Evolutionary conservation across 257 asterid genomes (phyloP).

Genomic region (Solanum tarapatanum): DNA sequence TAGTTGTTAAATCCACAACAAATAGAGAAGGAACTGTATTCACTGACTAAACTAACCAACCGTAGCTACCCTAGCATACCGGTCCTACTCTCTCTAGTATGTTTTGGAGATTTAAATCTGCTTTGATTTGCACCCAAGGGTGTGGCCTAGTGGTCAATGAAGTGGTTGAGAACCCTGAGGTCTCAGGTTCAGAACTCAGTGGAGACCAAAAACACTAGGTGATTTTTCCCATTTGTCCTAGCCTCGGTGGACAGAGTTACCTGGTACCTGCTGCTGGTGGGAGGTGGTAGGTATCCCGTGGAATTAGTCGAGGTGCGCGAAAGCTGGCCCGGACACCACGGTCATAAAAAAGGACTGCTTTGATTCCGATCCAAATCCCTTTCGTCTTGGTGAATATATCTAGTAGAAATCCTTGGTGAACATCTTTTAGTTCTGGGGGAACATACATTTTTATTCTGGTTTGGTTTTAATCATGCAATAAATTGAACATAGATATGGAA

Average conservation of each 20-base stretch:
- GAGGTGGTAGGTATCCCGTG: background rate
- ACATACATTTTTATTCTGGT: background rate
- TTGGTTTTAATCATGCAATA: background rate
- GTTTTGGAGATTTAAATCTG: background rate
- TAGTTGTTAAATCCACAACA: background rate
- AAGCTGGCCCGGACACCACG: background rate
- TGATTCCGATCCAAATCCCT: background rate
- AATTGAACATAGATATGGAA: conserved; percentile 5
- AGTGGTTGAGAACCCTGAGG: background rate
- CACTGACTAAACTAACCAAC: background rate
- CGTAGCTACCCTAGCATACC: background rate
- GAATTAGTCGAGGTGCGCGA: background rate
- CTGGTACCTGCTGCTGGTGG: background rate
- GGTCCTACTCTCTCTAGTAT: background rate
- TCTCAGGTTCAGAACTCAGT: background rate
- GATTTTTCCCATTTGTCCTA: background rate
- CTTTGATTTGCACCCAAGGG: background rate
- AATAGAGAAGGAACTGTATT: background rate
- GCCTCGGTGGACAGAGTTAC: background rate
- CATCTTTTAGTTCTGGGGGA: background rate
- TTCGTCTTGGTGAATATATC: background rate
- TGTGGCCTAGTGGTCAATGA: background rate
- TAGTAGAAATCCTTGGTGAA: background rate
- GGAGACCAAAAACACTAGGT: background rate
- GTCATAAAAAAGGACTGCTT: background rate